Percentiles rank a stretch among this genome's conserved stretches.
Evolutionary conservation across 768 basidiomycete species (phyloP).

Genomic region (Naganishia onofrii): DNA sequence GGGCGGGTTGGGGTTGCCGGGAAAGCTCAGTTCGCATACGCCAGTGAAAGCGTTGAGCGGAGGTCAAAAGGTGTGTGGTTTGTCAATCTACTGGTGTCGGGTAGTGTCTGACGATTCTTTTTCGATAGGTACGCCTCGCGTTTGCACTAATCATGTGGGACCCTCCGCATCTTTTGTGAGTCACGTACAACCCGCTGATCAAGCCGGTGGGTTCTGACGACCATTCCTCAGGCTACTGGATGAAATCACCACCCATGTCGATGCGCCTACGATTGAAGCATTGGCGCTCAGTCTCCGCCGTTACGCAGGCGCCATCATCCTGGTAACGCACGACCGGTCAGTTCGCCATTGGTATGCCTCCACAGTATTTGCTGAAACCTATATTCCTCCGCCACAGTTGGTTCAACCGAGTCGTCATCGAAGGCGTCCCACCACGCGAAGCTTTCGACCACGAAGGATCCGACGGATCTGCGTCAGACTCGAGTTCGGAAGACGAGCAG

Average conservation of each 20-base stretch:
- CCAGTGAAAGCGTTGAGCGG: slow-evolving; percentile 59
- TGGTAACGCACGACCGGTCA: slow-evolving; percentile 66
- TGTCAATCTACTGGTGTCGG: no score
- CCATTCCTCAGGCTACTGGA: slow-evolving; percentile 48
- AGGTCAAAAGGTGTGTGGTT: slow-evolving; percentile 57
- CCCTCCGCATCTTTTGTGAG: slow-evolving; percentile 58
- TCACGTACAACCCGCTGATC: neutral
- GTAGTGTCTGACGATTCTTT: neutral
- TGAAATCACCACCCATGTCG: slow-evolving; percentile 70
- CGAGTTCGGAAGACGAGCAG: slow-evolving; percentile 1
- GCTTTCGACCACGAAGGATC: slow-evolving; percentile 40
- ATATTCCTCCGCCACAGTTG: slow-evolving; percentile 29
- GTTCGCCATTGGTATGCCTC: slow-evolving; percentile 1
- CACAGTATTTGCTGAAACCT: neutral
- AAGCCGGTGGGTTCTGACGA: neutral
- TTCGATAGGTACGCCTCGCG: slow-evolving; percentile 60
- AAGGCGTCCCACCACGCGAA: slow-evolving; percentile 38
- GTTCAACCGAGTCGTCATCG: slow-evolving; percentile 45
- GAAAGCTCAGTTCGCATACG: slow-evolving; percentile 55
- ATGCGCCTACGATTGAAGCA: slow-evolving; percentile 62
- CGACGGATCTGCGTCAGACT: neutral
- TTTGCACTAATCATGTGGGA: slow-evolving; percentile 61
- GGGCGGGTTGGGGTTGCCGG: slow-evolving; percentile 56
- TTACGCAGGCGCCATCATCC: slow-evolving; percentile 61
- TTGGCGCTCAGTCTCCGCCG: slow-evolving; percentile 59